phyloP scores from a whole-genome alignment of 2,329 filamentous ascomycete species.

The Trichoderma endophyticum region DNA sequence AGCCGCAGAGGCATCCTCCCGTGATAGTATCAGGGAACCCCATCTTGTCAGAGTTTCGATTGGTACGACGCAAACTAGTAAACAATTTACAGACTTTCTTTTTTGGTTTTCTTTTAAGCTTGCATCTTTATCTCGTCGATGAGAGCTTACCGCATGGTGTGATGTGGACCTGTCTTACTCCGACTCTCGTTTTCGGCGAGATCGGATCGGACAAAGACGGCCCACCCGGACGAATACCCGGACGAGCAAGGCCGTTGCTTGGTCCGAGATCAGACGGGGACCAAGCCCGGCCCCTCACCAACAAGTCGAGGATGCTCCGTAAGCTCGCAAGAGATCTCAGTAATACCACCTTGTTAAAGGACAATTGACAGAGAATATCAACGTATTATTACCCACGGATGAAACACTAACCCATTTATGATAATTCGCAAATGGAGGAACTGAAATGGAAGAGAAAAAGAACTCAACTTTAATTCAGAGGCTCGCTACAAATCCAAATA shows the following conservation, averaged over 20 bases:
- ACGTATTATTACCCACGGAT: background rate
- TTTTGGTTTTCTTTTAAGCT: background rate
- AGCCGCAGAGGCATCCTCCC: constrained; percentile 13
- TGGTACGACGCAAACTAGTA: background rate
- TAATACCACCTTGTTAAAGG: background rate
- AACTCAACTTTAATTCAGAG: background rate
- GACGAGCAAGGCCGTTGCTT: background rate
- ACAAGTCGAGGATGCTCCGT: background rate
- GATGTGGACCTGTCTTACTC: constrained; percentile 3
- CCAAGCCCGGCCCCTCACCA: background rate
- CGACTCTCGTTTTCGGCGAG: constrained; percentile 1
- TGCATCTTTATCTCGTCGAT: background rate
- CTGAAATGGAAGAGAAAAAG: background rate
- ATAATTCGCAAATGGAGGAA: background rate
- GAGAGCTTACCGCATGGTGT: background rate
- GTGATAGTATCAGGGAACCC: background rate
- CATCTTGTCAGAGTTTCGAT: background rate
- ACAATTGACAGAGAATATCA: background rate
- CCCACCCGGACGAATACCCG: background rate
- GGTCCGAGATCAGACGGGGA: background rate
- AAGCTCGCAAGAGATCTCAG: background rate
- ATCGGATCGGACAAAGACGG: background rate
- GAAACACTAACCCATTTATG: background rate
- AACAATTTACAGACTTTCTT: background rate
- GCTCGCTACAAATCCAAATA: background rate